Conservation (phyloP, 306 rosid genomes). For the Rosa chinensis region DNA sequence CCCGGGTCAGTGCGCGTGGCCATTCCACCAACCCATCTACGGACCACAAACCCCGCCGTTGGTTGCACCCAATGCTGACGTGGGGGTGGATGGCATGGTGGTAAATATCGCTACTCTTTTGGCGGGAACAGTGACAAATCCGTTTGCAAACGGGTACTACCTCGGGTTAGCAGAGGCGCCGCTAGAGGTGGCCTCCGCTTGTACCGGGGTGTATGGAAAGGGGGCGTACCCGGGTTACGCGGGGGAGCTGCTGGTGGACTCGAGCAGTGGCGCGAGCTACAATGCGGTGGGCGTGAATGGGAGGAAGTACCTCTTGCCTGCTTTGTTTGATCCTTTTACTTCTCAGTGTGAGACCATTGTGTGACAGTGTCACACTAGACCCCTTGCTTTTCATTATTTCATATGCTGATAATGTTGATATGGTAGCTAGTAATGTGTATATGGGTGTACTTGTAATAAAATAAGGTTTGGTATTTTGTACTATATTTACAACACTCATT, state of each 20-base stretch:
- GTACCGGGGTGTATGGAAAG: slow-evolving; percentile 32
- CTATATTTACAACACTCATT: too few species aligned
- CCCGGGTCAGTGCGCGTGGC: slow-evolving; percentile 45
- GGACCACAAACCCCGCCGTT: slow-evolving; percentile 40
- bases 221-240: slow-evolving; percentile 45
- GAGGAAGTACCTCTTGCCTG: slow-evolving; percentile 39
- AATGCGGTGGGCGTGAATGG: slow-evolving; percentile 31
- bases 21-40: slow-evolving; percentile 41
- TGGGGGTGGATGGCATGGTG: slow-evolving; percentile 42
- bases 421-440: not conserved
- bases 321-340: slow-evolving; percentile 34
- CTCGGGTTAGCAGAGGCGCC: slow-evolving; percentile 20
- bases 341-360: slow-evolving; percentile 25
- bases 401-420: not conserved
- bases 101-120: slow-evolving; percentile 39
- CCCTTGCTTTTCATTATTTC: not conserved
- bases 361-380: not conserved
- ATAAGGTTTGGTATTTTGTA: not conserved
- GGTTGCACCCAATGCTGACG: slow-evolving; percentile 38
- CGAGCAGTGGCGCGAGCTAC: slow-evolving; percentile 31
- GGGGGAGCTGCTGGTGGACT: slow-evolving; percentile 24
- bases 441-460: not conserved
- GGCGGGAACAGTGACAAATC: slow-evolving; percentile 45
- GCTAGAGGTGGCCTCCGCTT: slow-evolving; percentile 36
- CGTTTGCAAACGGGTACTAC: slow-evolving; percentile 33